Percentiles rank a stretch among this genome's conserved stretches.
Conservation (phyloP, 2,329 filamentous ascomycete species). For the Epichloe typhina region DNA sequence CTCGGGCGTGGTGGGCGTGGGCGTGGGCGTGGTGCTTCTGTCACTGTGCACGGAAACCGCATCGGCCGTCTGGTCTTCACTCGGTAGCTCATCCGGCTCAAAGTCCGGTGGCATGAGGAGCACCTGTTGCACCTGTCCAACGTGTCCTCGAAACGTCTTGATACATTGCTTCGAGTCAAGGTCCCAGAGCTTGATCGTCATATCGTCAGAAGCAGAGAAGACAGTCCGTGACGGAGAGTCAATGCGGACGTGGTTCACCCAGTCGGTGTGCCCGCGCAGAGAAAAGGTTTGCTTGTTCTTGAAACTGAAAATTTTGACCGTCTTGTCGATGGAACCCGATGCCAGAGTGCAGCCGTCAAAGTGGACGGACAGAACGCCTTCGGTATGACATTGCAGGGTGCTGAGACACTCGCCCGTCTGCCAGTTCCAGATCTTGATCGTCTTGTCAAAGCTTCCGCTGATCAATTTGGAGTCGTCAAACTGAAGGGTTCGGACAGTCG, state of each 20-base stretch:
- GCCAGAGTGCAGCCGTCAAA: slow-evolving; percentile 76
- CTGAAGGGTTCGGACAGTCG: slow-evolving; percentile 76
- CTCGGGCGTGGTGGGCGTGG: slow-evolving; percentile 13
- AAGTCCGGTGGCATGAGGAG: slow-evolving; percentile 75
- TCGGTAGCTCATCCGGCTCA: slow-evolving; percentile 59
- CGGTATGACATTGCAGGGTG: slow-evolving; percentile 65
- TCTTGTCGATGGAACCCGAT: slow-evolving; percentile 80
- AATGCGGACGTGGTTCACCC: slow-evolving; percentile 92
- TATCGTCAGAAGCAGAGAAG: slow-evolving; percentile 87
- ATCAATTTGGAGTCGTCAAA: slow-evolving; percentile 89
- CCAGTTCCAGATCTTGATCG: slow-evolving; percentile 94
- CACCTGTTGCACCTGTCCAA: slow-evolving; percentile 90
- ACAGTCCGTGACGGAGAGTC: slow-evolving; percentile 72
- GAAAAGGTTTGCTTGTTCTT: slow-evolving; percentile 68
- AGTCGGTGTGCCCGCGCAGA: slow-evolving; percentile 76
- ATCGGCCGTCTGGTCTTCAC: slow-evolving; percentile 43
- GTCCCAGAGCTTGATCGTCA: slow-evolving; percentile 86
- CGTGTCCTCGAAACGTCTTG: slow-evolving; percentile 69
- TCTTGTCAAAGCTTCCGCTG: slow-evolving; percentile 77
- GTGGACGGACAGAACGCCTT: slow-evolving; percentile 76
- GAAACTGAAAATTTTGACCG: slow-evolving; percentile 88
- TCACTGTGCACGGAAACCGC: slow-evolving; percentile 35
- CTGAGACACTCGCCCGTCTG: slow-evolving; percentile 76
- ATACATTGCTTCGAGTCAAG: slow-evolving; percentile 73
- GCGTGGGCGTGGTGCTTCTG: slow-evolving; percentile 28